Base-by-base conservation (phyloP, 805 yeast species). In the Grigorovia yakushimaensis region DNA sequence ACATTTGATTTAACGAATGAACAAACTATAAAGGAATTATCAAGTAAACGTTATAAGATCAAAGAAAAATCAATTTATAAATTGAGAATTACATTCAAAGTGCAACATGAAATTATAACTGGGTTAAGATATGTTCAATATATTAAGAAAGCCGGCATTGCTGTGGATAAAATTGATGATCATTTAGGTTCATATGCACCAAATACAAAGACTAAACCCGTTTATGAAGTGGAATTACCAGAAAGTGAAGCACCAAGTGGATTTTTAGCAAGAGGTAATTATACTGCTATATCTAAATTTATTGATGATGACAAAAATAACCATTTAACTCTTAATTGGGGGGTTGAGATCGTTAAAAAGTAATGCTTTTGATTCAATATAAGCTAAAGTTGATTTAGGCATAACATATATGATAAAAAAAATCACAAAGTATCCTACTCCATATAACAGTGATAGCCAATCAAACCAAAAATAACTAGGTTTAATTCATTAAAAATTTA, bases 151-250 rank as follows among this genome's bases (percentile, higher is more conserved):
- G 80, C 89, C 1, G 96, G 95, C 33, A 84, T 89, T 52, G 77
- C 89, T 22, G 87, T 89, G 39, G 95, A 87, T 62, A 86, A 83
- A 61, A 68, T 81, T 40, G 94, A 86, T 54, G 95, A 88, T 64
- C 93, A 89, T 41, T 74, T 88, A 62, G 97, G 97, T 3, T 82
- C 93, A 3, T 89, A 82, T 64, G 89, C 95, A 9, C 97, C 97
- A 56, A 85, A 79, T 64, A 88, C 96, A 3, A 72, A 69, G 48
- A 86, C 78, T 40, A 85, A 82, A 60, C 95, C 95, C 8, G 82
- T 65, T 61, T 88, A 85, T 61, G 86, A 79, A 67, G 74, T 73
- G 47, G 64, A 76, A 57, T 59, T 77, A 40, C 76, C 79, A 3
- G 79, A 77, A 59, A 88, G 84, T 50, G 95, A 88, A 65, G 96